Conservation (phyloP, 2,329 filamentous ascomycete genomes). For the Phyllosticta citriasiana region DNA sequence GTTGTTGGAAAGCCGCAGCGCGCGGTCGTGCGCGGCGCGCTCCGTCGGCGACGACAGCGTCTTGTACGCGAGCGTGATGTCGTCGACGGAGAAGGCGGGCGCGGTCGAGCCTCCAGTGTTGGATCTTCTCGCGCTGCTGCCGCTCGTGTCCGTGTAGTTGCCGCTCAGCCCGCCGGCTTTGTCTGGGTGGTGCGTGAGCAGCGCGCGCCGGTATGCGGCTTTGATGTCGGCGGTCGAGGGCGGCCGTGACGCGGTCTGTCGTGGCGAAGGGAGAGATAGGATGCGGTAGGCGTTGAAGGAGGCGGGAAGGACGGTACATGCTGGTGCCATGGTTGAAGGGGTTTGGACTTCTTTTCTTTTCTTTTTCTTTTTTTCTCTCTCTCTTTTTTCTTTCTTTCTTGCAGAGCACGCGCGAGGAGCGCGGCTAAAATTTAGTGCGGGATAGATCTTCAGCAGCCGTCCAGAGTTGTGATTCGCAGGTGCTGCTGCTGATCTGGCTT, state of each 20-base stretch:
- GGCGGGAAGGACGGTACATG: neutral
- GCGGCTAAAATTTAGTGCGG: no score
- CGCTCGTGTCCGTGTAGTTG: neutral
- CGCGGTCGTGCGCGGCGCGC: slow-evolving; percentile 39
- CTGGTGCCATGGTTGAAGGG: neutral
- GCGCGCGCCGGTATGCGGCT: slow-evolving; percentile 45
- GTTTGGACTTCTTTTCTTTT: neutral
- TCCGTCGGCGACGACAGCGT: slow-evolving; percentile 36
- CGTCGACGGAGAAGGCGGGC: slow-evolving; percentile 39
- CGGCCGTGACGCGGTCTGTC: neutral
- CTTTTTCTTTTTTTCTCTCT: neutral
- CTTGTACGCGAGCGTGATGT: slow-evolving; percentile 50
- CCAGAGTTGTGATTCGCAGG: no score
- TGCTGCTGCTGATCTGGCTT: no score
- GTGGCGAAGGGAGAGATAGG: slow-evolving; percentile 3
- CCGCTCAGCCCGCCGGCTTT: slow-evolving; percentile 26
- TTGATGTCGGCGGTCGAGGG: slow-evolving; percentile 6
- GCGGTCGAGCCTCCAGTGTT: slow-evolving; percentile 34
- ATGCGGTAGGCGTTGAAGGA: slow-evolving; percentile 11
- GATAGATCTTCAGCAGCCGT: no score
- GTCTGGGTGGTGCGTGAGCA: slow-evolving; percentile 51
- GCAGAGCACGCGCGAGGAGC: no score
- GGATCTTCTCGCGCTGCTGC: neutral
- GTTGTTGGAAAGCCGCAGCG: neutral
- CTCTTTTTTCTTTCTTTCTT: neutral